Evolutionary conservation across 305 asterid genomes (phyloP).

Genomic region (Fraxinus baroniana): DNA sequence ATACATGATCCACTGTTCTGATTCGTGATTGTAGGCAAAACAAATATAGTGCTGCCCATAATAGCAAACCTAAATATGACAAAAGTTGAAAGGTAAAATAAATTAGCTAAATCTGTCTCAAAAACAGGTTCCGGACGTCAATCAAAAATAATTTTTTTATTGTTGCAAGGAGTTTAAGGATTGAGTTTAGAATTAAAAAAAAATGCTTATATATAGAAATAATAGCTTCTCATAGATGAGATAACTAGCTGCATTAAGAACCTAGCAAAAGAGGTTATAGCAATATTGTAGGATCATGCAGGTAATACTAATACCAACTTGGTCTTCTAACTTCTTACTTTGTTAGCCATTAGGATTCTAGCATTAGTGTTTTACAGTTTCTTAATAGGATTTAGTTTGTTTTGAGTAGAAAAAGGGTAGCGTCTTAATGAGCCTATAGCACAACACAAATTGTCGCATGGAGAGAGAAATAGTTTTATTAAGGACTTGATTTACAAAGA

Average conservation of each 20-base stretch:
- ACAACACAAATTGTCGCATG: background rate
- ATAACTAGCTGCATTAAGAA: background rate
- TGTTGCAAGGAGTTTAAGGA: background rate
- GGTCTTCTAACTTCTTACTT: background rate
- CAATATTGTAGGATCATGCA: background rate
- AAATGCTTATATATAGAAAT: background rate
- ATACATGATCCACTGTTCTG: slow-evolving; percentile 84
- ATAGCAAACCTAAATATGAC: slow-evolving; percentile 61
- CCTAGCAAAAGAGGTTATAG: background rate
- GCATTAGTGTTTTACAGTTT: background rate
- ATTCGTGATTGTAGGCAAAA: slow-evolving; percentile 78
- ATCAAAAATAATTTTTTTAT: background rate
- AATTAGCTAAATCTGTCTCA: background rate
- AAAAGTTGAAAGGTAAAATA: background rate
- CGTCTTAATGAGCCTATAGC: background rate
- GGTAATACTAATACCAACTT: background rate
- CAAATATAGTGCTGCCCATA: slow-evolving; percentile 96
- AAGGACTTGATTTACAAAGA: background rate
- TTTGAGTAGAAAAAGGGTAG: background rate
- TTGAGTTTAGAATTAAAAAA: background rate
- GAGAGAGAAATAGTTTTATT: background rate
- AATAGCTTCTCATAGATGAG: background rate
- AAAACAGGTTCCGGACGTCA: background rate
- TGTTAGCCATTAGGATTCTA: background rate
- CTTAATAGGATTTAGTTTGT: background rate